Evolutionary conservation across 1,284 basidiomycete species (phyloP).

Genomic region (Apiotrichum gracile): DNA sequence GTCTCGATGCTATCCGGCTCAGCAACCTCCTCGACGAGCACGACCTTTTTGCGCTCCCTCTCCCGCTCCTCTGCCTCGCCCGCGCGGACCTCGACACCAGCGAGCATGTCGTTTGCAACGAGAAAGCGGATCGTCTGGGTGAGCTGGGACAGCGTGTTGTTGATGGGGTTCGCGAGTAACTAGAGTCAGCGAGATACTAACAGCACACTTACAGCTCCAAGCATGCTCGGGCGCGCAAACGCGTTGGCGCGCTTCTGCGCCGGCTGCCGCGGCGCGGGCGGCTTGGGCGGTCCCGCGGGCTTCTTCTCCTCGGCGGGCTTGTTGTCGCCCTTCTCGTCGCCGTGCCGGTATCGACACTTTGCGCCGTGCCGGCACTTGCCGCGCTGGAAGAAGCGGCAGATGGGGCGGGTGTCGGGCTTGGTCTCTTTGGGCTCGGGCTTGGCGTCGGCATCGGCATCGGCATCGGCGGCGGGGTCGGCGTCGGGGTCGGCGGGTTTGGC

Average conservation of each 20-base stretch:
- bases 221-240: slow-evolving; percentile 62
- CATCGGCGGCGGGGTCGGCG: slow-evolving; percentile 21
- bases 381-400: slow-evolving; percentile 37
- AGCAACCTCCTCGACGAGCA: slow-evolving; percentile 6
- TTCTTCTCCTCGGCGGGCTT: neutral
- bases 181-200: neutral
- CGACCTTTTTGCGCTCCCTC: slow-evolving; percentile 28
- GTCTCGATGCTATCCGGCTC: too few relatives aligned
- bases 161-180: slow-evolving; percentile 73
- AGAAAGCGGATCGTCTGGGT: slow-evolving; percentile 90
- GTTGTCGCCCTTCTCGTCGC: neutral
- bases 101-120: slow-evolving; percentile 84
- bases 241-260: slow-evolving; percentile 58
- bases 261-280: slow-evolving; percentile 50
- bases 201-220: slow-evolving; percentile 62
- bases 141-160: slow-evolving; percentile 82
- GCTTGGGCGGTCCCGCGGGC: slow-evolving; percentile 4
- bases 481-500: neutral
- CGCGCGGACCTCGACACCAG: slow-evolving; percentile 70
- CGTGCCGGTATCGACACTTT: slow-evolving; percentile 34
- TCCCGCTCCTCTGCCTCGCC: slow-evolving; percentile 66
- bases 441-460: slow-evolving; percentile 9
- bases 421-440: too few relatives aligned
- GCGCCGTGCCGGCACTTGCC: slow-evolving; percentile 37
- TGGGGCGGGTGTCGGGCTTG: slow-evolving; percentile 8